phyloP scores from a whole-genome alignment of 331 rosid genomes.

The Cydonia oblonga region DNA sequence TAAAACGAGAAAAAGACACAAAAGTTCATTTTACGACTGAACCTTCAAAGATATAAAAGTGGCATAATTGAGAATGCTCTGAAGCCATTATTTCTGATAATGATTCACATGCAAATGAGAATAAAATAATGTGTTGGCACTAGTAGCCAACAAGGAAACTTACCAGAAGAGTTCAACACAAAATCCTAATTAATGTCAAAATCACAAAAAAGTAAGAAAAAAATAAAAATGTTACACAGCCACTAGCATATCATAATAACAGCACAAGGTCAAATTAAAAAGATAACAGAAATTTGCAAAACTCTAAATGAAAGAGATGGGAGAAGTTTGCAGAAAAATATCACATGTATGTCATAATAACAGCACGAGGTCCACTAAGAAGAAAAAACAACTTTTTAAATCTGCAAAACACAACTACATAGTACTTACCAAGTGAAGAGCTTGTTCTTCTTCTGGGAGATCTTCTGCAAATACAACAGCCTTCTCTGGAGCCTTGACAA shows the following conservation, averaged over 20 bases:
- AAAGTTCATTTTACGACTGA: neutral
- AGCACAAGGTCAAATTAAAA: neutral
- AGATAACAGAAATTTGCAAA: neutral
- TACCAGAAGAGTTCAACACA: neutral
- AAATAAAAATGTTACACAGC: neutral
- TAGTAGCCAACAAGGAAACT: neutral
- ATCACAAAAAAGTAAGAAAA: no score
- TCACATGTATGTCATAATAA: neutral
- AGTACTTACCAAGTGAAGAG: constrained; percentile 46
- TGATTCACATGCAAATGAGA: neutral
- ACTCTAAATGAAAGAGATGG: neutral
- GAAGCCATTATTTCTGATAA: neutral
- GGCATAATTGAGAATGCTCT: neutral
- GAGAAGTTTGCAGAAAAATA: neutral
- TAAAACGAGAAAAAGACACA: neutral
- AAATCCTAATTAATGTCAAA: neutral
- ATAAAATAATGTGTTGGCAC: neutral
- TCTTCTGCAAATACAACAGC: constrained; percentile 87
- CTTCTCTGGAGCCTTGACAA: constrained; percentile 85
- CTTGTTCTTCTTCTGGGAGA: constrained; percentile 98
- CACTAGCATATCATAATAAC: neutral
- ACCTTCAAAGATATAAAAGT: neutral
- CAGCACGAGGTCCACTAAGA: neutral
- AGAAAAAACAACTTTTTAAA: neutral
- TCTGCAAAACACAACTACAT: neutral